A percentile compares a stretch with the other conserved stretches of the same genome.
These are phyloP conservation scores for Puccinia hordei DNA, from an alignment of 1,284 basidiomycete species.

Conservation along the genomic window DNA sequence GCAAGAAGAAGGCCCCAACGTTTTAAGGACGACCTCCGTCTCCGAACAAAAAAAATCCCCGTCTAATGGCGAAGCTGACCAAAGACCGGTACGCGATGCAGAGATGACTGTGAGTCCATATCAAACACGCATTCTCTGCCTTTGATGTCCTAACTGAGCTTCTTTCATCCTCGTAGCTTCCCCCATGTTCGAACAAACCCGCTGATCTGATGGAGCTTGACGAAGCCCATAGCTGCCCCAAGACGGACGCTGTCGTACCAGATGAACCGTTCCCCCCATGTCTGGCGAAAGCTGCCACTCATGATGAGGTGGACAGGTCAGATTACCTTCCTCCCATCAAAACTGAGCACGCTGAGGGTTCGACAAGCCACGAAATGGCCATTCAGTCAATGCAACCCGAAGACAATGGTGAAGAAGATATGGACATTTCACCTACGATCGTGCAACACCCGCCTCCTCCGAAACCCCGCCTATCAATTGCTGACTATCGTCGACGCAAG, in stretches of 20 bases:
- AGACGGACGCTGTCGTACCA: background rate
- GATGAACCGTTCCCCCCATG: background rate
- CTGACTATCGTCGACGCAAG: slow-evolving; percentile 32
- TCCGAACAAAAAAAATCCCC: no score
- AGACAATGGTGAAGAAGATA: background rate
- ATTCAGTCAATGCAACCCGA: background rate
- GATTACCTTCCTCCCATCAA: background rate
- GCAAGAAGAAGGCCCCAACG: background rate
- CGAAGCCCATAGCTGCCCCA: background rate
- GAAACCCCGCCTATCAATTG: slow-evolving; percentile 35
- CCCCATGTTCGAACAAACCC: background rate
- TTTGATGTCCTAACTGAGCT: background rate
- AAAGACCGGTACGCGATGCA: background rate
- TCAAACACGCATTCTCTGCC: background rate
- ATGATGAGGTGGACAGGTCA: background rate
- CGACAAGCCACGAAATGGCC: background rate
- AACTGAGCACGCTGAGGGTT: background rate
- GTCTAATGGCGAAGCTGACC: background rate
- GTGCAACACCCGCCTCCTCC: slow-evolving; percentile 5
- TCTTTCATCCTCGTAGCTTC: background rate
- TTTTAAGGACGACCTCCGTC: background rate
- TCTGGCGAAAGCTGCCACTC: no score
- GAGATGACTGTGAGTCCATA: background rate
- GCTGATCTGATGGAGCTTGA: slow-evolving; percentile 11
- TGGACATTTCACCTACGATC: background rate